Base-by-base conservation (phyloP, 2,329 filamentous ascomycete species). In the Alternaria metachromatica region DNA sequence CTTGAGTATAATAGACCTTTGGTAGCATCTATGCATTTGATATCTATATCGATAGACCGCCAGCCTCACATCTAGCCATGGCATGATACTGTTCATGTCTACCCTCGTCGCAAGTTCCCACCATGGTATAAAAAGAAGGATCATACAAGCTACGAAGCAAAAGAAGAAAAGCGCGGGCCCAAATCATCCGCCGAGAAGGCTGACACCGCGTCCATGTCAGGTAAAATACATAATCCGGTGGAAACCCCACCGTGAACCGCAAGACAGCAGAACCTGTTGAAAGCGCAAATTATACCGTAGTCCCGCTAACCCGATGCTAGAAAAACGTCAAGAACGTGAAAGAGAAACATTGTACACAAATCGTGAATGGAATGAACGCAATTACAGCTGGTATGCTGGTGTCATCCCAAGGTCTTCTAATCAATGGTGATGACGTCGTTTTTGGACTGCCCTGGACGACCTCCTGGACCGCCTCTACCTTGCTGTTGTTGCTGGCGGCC, bases 341-440 rank as follows among this genome's bases (percentile, higher is more conserved):
- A 37, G 7, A 15, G 13, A 37, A 53, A 41, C 28, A 41, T 51
- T 28, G 18, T 51, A 51, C 49, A 51, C 37, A 21, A 30, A 41
- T 53, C 20, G 23, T 41, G 30, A 41, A 53, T 53, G 49, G 20
- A 41, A 25, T 25, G 20, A 18, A 21, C 12, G 30, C 11, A 6
- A 25, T 41, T 15, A 21, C 13, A 41, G 21, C 20, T n/a, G 28
- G 13, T 33, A 41, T 13, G 9, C 21, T 46, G 23, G 20, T 45
- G 5, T 46, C 25, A 13, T 30, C 37, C n/a, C 37, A 41, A 41
- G 8, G 37, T 41, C 18, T 15, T 50, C 49, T 64, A 74, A 49
- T 74, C 73, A 50, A 74, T 71, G 50, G 72, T 70, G 54, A 75
- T 75, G 25, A 73, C 58, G 18, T 75, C 66, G 25, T 64, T 55